Conservation (phyloP, 2,329 filamentous ascomycete species). For the Microdochium bolleyi region DNA sequence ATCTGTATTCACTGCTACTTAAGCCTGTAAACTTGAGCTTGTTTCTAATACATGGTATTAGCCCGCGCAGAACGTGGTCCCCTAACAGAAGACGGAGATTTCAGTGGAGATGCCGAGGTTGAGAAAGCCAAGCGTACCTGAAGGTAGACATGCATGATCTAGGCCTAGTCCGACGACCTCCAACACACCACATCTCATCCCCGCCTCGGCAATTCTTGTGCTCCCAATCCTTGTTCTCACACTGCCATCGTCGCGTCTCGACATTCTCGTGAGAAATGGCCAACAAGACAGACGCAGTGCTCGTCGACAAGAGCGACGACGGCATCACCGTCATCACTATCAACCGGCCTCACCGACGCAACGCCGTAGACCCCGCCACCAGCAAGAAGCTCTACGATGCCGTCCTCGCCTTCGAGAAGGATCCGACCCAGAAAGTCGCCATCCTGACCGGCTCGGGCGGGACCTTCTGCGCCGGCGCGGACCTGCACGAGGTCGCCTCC, state of each 20-base stretch:
- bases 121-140: too few species aligned
- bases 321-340: conserved; percentile 50
- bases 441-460: conserved; percentile 35
- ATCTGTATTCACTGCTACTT: background rate
- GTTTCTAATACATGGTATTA: too few species aligned
- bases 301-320: conserved; percentile 11
- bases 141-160: too few species aligned
- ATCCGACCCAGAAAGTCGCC: conserved; percentile 41
- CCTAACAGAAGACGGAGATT: too few species aligned
- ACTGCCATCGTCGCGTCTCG: too few species aligned
- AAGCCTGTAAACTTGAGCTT: background rate
- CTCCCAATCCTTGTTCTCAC: too few species aligned
- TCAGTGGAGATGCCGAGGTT: too few species aligned
- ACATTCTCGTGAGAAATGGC: background rate
- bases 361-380: conserved; percentile 42
- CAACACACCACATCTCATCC: too few species aligned
- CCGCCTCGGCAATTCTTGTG: too few species aligned
- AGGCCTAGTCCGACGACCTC: too few species aligned
- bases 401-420: conserved; percentile 39
- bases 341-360: conserved; percentile 38
- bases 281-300: conserved; percentile 1
- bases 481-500: conserved; percentile 35
- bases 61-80: too few species aligned
- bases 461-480: conserved; percentile 46
- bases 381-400: conserved; percentile 37